These are phyloP conservation scores for Rhizopus microsporus DNA, from an alignment of 371 early-diverging fungal species.

Conservation along the genomic window DNA sequence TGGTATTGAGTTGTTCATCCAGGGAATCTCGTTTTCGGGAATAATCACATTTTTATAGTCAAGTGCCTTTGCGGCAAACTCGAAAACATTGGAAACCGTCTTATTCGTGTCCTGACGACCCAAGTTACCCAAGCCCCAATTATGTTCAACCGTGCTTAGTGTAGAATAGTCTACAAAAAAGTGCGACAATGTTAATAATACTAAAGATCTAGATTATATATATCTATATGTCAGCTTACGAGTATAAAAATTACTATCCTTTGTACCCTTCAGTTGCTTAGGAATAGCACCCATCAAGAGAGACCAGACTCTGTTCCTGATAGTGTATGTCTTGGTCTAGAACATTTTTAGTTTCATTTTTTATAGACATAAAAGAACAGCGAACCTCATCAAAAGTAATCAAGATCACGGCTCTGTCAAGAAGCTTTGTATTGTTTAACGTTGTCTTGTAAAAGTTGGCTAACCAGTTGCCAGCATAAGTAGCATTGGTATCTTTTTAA, in stretches of 20 bases:
- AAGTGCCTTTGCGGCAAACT: slow-evolving; percentile 28
- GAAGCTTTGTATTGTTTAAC: slow-evolving; percentile 21
- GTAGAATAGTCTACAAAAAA: slow-evolving; percentile 40
- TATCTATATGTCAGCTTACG: slow-evolving; percentile 22
- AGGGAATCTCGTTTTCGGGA: slow-evolving; percentile 26
- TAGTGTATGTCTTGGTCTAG: slow-evolving; percentile 21
- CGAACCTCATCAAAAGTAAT: slow-evolving; percentile 35
- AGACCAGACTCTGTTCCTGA: slow-evolving; percentile 35
- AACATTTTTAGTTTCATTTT: background rate
- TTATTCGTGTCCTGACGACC: slow-evolving; percentile 50
- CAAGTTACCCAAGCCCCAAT: slow-evolving; percentile 62
- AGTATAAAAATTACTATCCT: slow-evolving; percentile 55
- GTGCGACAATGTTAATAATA: background rate
- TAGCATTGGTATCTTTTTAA: slow-evolving; percentile 27
- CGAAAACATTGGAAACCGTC: slow-evolving; percentile 40
- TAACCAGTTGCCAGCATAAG: slow-evolving; percentile 37
- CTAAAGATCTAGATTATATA: background rate
- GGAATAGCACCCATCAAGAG: slow-evolving; percentile 33
- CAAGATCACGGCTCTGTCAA: slow-evolving; percentile 25
- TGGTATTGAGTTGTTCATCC: slow-evolving; percentile 10
- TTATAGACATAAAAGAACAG: background rate
- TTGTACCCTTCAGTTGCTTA: slow-evolving; percentile 34
- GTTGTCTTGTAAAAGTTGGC: slow-evolving; percentile 24
- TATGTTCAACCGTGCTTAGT: slow-evolving; percentile 55
- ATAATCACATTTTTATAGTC: slow-evolving; percentile 36